Conservation (phyloP, 768 basidiomycete genomes). For the Suillus paluster region DNA sequence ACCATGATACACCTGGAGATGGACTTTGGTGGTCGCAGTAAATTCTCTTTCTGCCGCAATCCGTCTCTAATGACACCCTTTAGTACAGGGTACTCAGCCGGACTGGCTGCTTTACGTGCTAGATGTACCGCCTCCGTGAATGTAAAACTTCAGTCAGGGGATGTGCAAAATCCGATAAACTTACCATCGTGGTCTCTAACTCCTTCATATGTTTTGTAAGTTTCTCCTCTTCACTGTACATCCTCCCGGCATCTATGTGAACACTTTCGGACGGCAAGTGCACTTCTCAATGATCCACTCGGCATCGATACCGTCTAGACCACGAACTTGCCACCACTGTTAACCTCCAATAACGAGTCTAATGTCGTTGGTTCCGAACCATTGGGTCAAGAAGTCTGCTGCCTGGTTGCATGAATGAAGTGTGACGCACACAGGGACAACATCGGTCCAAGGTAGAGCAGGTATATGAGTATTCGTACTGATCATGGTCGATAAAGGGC, state of each 20-base stretch:
- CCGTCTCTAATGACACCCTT: constrained; percentile 52
- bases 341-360: constrained; percentile 73
- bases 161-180: constrained; percentile 11
- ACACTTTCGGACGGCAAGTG: constrained; percentile 36
- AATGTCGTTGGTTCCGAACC: constrained; percentile 74
- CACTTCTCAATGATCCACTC: constrained; percentile 63
- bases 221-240: constrained; percentile 41
- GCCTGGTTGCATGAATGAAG: constrained; percentile 59
- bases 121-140: constrained; percentile 75
- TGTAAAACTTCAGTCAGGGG: constrained; percentile 51
- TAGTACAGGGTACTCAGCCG: constrained; percentile 63
- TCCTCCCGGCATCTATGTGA: constrained; percentile 29
- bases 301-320: constrained; percentile 67
- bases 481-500: background rate
- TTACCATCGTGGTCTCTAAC: constrained; percentile 60
- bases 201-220: constrained; percentile 55
- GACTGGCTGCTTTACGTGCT: constrained; percentile 82
- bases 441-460: constrained; percentile 66
- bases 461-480: constrained; percentile 75
- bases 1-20: constrained; percentile 80
- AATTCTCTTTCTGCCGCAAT: constrained; percentile 55
- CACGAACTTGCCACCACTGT: constrained; percentile 85
- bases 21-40: constrained; percentile 63
- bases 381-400: constrained; percentile 69
- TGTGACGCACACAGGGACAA: constrained; percentile 61